phyloP scores from a whole-genome alignment of 371 early-diverging fungal species.

The Vairimorpha apis region DNA sequence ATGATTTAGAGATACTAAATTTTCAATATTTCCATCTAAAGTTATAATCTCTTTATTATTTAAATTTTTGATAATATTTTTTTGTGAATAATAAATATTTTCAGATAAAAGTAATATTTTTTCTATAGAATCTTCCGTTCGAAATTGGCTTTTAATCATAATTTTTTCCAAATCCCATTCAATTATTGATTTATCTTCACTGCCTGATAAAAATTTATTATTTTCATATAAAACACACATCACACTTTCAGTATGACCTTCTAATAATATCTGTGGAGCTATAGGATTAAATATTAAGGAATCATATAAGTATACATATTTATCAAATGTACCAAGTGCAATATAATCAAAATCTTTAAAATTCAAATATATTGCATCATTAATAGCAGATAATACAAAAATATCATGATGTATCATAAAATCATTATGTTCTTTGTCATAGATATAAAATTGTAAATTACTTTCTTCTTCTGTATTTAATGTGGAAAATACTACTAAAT shows the following conservation, averaged over 20 bases:
- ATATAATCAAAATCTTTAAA: constrained; percentile 9
- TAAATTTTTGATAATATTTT: constrained; percentile 7
- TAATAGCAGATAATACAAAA: constrained; percentile 32
- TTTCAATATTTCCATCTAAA: constrained; percentile 23
- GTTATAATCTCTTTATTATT: neutral
- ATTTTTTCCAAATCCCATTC: constrained; percentile 48
- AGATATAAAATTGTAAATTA: constrained; percentile 29
- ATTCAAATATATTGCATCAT: constrained; percentile 29
- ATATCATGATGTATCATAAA: constrained; percentile 50
- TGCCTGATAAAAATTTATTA: constrained; percentile 26
- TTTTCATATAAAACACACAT: neutral
- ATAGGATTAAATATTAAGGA: constrained; percentile 27
- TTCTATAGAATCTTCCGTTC: neutral
- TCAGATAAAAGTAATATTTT: constrained; percentile 1
- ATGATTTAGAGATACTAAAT: neutral
- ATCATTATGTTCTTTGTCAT: constrained; percentile 23
- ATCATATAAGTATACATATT: constrained; percentile 47
- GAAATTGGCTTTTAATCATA: neutral
- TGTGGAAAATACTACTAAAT: constrained; percentile 43
- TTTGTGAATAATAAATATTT: neutral
- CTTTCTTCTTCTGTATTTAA: constrained; percentile 39
- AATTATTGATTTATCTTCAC: constrained; percentile 37
- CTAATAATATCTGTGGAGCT: constrained; percentile 37
- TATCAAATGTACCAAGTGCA: constrained; percentile 50
- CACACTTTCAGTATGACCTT: constrained; percentile 40